Evolutionary conservation across 1,139 yeast species (phyloP), one percentile per base, ranked within the genome.

Genomic region (Pichia sp.): DNA sequence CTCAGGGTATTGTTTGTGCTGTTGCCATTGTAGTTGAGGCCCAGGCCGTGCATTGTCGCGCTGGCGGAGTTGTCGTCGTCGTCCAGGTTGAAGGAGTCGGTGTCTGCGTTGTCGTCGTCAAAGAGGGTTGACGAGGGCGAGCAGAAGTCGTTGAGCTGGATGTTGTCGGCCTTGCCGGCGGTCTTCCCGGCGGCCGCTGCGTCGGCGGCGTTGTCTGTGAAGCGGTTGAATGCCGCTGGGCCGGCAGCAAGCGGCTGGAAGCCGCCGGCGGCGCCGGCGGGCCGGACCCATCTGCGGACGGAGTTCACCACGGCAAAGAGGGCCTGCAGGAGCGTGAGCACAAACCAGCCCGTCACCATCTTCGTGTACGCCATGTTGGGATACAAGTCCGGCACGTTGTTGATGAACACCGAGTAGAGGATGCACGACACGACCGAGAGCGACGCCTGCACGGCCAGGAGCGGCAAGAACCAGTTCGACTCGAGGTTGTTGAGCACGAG

Each of bases 351-450:
- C 67, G 80, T 74, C 41, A 87, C 76, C 83, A 87, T 82, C 61
- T 76, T 78, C 31, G 81, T 73, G 69, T 92, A 92, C 1, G 86
- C 84, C 67, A 88, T 88, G 45, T 79, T 75, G 0, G 96, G 96
- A 65, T 89, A 93, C 64, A 90, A 73, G 57, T 78, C 77, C 0
- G 88, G 85, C 15, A 85, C 84, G 19, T 86, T 74, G 8, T 75
- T 69, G 47, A 82, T 78, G 64, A 86, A 92, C 10, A 85, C 69
- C 47, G 80, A 78, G 61, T 85, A 81, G 41, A 79, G 72, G n/a
- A 83, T 59, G 54, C 88, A 70, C 1, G 95, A 81, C 0, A 78
- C 65, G 7, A 81, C 52, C 2, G 80, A 70, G 13, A 79, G 60
- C 0, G 67, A 68, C 4, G 80, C 68, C 67, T 88, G 85, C 4